phyloP scores from a whole-genome alignment of 1,139 yeast species.

The Nakaseomyces uthaithaninus region DNA sequence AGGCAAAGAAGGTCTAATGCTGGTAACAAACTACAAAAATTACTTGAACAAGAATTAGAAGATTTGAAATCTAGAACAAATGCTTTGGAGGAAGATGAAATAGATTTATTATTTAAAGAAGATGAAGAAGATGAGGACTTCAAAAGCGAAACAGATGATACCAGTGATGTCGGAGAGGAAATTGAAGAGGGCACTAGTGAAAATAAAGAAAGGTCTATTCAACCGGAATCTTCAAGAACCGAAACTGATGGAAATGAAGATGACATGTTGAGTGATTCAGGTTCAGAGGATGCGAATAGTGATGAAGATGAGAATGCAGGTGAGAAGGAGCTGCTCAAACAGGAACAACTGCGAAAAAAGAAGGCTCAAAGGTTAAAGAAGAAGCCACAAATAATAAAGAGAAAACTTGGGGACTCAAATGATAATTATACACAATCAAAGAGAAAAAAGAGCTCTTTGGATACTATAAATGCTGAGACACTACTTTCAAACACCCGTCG shows the following conservation, averaged over 20 bases:
- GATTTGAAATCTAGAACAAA: constrained; percentile 33
- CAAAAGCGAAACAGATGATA: constrained; percentile 32
- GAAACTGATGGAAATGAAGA: constrained; percentile 35
- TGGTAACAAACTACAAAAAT: constrained; percentile 70
- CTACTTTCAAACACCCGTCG: constrained; percentile 48
- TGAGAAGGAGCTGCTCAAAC: constrained; percentile 51
- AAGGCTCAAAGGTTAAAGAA: constrained; percentile 35
- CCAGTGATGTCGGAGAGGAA: constrained; percentile 21
- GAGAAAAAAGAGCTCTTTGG: constrained; percentile 17
- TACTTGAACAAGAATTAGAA: constrained; percentile 59
- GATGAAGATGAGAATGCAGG: constrained; percentile 56
- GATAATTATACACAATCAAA: constrained; percentile 17
- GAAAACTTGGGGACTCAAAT: constrained; percentile 24
- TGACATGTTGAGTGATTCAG: constrained; percentile 38
- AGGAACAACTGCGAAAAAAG: constrained; percentile 41
- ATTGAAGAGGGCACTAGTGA: constrained; percentile 19
- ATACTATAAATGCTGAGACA: constrained; percentile 39
- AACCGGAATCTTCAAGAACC: constrained; percentile 15
- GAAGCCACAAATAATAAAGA: constrained; percentile 42
- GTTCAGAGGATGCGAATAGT: constrained; percentile 24
- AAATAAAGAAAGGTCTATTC: constrained; percentile 8
- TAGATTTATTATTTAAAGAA: constrained; percentile 70
- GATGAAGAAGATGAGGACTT: constrained; percentile 81
- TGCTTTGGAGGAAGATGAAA: constrained; percentile 56
- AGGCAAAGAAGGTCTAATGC: constrained; percentile 80